These are phyloP conservation scores for rapeseed (Brassica napus) DNA, from an alignment of 345 rosid genomes.

Conservation along the genomic window Da-Ae NC_063438.1:20220501-20221000, in stretches of 20 bases:
- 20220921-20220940: background rate
- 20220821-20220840: slow-evolving; percentile 73
- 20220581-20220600: slow-evolving; percentile 88
- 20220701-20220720: slow-evolving; percentile 72
- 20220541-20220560: slow-evolving; percentile 58
- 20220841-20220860: slow-evolving; percentile 90
- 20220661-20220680: slow-evolving; percentile 82
- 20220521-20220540: slow-evolving; percentile 78
- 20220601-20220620: slow-evolving; percentile 91
- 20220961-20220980: slow-evolving; percentile 60
- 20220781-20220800: slow-evolving; percentile 59
- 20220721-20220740: slow-evolving; percentile 24
- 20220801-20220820: slow-evolving; percentile 54
- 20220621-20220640: slow-evolving; percentile 79
- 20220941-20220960: slow-evolving; percentile 50
- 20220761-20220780: background rate
- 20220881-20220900: slow-evolving; percentile 41
- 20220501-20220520: slow-evolving; percentile 56
- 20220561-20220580: slow-evolving; percentile 82
- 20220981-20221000: slow-evolving; percentile 63
- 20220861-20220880: slow-evolving; percentile 59
- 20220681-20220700: slow-evolving; percentile 85
- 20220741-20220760: background rate
- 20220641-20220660: slow-evolving; percentile 75
- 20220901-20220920: background rate